Conservation (phyloP, 495 filamentous ascomycete species). For the Neurospora tetraspora region DNA sequence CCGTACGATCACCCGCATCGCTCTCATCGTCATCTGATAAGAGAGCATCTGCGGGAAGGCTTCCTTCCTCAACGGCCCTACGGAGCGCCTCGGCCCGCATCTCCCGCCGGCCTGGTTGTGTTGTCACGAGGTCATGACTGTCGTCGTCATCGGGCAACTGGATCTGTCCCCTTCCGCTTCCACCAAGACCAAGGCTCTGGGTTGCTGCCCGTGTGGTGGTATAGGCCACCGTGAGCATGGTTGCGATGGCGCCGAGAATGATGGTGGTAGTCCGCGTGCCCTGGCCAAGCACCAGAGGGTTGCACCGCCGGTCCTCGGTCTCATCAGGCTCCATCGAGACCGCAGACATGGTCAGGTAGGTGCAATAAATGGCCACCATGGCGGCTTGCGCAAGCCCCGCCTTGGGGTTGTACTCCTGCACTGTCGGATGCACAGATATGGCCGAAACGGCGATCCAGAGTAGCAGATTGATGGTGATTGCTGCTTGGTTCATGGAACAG, state of each 20-base stretch:
- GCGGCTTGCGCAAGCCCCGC: constrained; percentile 92
- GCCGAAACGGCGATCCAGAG: constrained; percentile 72
- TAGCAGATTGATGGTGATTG: constrained; percentile 71
- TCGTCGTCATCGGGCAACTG: constrained; percentile 51
- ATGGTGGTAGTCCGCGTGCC: constrained; percentile 85
- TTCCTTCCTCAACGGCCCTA: constrained; percentile 81
- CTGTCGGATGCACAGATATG: constrained; percentile 77
- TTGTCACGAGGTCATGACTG: constrained; percentile 83
- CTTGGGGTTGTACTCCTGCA: constrained; percentile 88
- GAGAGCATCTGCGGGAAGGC: constrained; percentile 82
- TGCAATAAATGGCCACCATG: constrained; percentile 97
- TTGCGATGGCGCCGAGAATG: constrained; percentile 85
- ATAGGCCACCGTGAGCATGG: constrained; percentile 94
- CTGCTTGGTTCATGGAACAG: constrained; percentile 89
- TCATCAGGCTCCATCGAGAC: constrained; percentile 95
- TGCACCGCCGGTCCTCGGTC: constrained; percentile 70
- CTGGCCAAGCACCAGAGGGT: constrained; percentile 79
- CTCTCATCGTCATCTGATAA: constrained; percentile 69
- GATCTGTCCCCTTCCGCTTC: constrained; percentile 46
- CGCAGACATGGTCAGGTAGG: constrained; percentile 95
- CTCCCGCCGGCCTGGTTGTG: constrained; percentile 76
- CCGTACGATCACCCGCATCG: constrained; percentile 46
- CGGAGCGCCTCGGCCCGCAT: constrained; percentile 90
- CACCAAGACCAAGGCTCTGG: constrained; percentile 75
- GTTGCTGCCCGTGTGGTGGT: constrained; percentile 95